Percentiles rank a stretch among this genome's conserved stretches.
Evolutionary conservation across 768 basidiomycete species (phyloP).

Genomic region (Coprinopsis strossmayeri): DNA sequence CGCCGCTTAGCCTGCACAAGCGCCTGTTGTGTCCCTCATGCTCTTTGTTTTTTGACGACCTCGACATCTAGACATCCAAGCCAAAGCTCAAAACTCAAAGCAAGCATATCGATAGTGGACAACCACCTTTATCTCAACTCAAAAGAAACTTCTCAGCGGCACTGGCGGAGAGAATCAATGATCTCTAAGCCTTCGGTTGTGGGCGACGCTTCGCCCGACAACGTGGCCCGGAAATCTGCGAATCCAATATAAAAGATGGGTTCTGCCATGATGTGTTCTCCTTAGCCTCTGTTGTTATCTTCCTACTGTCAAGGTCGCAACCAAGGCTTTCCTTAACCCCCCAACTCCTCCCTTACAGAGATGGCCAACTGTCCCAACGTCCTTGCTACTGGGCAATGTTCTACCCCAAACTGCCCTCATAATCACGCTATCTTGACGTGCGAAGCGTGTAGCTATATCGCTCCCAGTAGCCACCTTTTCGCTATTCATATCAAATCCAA

Average conservation of each 20-base stretch:
- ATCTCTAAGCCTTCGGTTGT: too few relatives aligned
- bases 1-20: too few relatives aligned
- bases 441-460: slow-evolving; percentile 31
- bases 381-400: slow-evolving; percentile 29
- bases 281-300: slow-evolving; percentile 30
- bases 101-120: too few relatives aligned
- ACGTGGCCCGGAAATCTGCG: too few relatives aligned
- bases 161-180: too few relatives aligned
- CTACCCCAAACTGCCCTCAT: slow-evolving; percentile 20
- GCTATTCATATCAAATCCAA: slow-evolving; percentile 20
- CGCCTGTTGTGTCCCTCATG: too few relatives aligned
- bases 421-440: slow-evolving; percentile 33
- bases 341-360: neutral
- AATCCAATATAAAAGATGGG: neutral
- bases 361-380: slow-evolving; percentile 29
- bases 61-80: too few relatives aligned
- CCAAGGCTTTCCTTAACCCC: neutral
- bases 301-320: slow-evolving; percentile 25
- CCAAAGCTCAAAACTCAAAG: too few relatives aligned
- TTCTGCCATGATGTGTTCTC: neutral
- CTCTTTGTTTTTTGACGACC: too few relatives aligned
- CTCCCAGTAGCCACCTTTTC: slow-evolving; percentile 17
- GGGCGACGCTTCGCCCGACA: too few relatives aligned
- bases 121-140: too few relatives aligned
- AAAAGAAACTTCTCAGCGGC: too few relatives aligned